A percentile compares a stretch with the other conserved stretches of the same genome.
These are phyloP conservation scores for Aspergillus puulaauensis DNA, from an alignment of 2,329 filamentous ascomycete genomes.

Conservation along the genomic window DNA sequence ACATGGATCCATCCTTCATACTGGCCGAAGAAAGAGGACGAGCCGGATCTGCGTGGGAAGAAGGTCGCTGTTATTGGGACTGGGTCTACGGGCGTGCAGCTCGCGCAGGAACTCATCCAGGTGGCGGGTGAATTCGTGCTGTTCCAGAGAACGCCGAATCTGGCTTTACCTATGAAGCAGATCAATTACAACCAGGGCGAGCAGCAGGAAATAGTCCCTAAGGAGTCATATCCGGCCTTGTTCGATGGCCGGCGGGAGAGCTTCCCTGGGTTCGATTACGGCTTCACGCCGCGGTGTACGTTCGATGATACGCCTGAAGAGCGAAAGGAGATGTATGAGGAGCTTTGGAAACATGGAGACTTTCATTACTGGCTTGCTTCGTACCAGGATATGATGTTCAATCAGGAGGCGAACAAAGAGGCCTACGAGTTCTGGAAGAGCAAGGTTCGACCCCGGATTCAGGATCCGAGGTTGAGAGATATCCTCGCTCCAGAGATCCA, in stretches of 20 bases:
- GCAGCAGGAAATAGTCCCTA: not conserved
- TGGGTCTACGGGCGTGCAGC: constrained; percentile 56
- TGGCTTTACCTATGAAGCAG: constrained; percentile 62
- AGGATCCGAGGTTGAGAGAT: constrained; percentile 50
- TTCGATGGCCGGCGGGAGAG: constrained; percentile 54
- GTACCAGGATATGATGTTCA: constrained; percentile 55
- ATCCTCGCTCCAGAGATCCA: constrained; percentile 53
- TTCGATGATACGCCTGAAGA: constrained; percentile 55
- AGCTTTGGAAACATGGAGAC: constrained; percentile 52
- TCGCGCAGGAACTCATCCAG: constrained; percentile 59
- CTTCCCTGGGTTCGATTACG: constrained; percentile 61
- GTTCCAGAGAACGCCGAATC: constrained; percentile 67
- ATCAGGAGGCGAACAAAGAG: constrained; percentile 51
- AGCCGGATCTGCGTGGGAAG: constrained; percentile 47
- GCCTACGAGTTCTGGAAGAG: constrained; percentile 57
- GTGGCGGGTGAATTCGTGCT: constrained; percentile 54
- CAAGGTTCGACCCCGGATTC: constrained; percentile 52
- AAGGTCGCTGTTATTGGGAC: constrained; percentile 55
- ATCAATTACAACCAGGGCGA: constrained; percentile 41
- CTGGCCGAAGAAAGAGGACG: constrained; percentile 48
- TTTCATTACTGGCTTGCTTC: constrained; percentile 55
- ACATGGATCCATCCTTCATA: constrained; percentile 55
- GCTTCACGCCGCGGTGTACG: constrained; percentile 54
- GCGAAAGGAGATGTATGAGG: constrained; percentile 51
- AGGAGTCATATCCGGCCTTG: constrained; percentile 27